phyloP scores from a whole-genome alignment of 768 basidiomycete species.

The Epithele typhae region DNA sequence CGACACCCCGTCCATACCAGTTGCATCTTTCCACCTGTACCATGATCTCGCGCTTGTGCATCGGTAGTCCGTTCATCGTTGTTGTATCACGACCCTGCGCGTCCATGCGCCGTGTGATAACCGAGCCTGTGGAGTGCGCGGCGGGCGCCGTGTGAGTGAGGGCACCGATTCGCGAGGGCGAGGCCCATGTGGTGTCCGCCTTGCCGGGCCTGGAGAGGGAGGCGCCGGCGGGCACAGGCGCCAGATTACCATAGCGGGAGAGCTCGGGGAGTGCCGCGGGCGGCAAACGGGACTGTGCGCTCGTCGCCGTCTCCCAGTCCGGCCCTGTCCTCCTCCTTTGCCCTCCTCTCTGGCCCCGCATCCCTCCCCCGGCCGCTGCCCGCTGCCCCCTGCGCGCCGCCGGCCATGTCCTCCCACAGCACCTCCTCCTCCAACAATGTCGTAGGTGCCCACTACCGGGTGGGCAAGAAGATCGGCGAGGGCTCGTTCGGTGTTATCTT shows the following conservation, averaged over 20 bases:
- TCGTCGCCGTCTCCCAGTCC: constrained; percentile 6
- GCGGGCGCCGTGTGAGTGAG: too few species aligned
- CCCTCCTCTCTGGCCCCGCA: constrained; percentile 6
- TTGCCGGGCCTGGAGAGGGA: background rate
- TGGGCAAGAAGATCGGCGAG: constrained; percentile 99
- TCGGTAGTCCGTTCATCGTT: constrained; percentile 7
- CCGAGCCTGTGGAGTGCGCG: too few species aligned
- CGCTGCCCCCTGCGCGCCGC: constrained; percentile 9
- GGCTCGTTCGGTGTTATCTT: constrained; percentile 97
- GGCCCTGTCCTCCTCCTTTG: constrained; percentile 1
- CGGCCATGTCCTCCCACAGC: constrained; percentile 34
- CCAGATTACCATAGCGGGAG: constrained; percentile 1
- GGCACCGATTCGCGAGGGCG: too few species aligned
- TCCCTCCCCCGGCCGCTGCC: constrained; percentile 9
- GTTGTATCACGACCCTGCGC: constrained; percentile 14
- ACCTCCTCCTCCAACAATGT: constrained; percentile 66
- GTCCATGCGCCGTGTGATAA: too few species aligned
- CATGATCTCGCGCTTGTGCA: constrained; percentile 6
- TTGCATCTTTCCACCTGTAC: constrained; percentile 10
- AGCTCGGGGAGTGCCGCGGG: constrained; percentile 12
- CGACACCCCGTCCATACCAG: constrained; percentile 15
- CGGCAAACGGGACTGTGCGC: background rate
- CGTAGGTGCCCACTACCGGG: constrained; percentile 95
- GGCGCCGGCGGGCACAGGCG: background rate
- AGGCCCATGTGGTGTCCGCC: background rate